phyloP scores from a whole-genome alignment of 495 filamentous ascomycete species.

The Podospora australis region DNA sequence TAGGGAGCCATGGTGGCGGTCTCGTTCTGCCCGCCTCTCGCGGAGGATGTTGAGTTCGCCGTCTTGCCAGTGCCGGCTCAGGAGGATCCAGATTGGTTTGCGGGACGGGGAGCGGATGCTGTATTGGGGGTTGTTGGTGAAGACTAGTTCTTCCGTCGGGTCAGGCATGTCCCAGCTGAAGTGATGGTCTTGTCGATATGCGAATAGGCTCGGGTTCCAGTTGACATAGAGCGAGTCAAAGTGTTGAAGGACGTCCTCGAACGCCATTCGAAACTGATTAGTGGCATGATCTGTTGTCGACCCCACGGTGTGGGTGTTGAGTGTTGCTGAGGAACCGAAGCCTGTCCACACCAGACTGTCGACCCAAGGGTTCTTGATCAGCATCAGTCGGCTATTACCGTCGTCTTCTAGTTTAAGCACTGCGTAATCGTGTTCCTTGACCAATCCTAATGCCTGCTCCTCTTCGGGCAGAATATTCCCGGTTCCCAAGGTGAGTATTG shows the following conservation, averaged over 20 bases:
- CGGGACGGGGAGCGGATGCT: slow-evolving; percentile 50
- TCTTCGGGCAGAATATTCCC: slow-evolving; percentile 67
- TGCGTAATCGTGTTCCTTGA: slow-evolving; percentile 89
- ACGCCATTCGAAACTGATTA: slow-evolving; percentile 87
- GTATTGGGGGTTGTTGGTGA: slow-evolving; percentile 80
- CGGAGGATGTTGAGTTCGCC: slow-evolving; percentile 38
- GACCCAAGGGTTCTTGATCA: slow-evolving; percentile 96
- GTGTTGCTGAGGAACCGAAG: slow-evolving; percentile 23
- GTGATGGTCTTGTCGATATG: slow-evolving; percentile 75
- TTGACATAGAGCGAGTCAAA: slow-evolving; percentile 96
- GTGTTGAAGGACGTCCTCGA: slow-evolving; percentile 76
- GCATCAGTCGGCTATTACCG: slow-evolving; percentile 50
- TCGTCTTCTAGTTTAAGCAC: slow-evolving; percentile 72
- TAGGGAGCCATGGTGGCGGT: slow-evolving; percentile 17
- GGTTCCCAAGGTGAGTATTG: slow-evolving; percentile 84
- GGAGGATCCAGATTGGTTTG: slow-evolving; percentile 72
- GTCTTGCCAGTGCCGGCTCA: slow-evolving; percentile 72
- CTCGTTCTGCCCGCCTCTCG: slow-evolving; percentile 19
- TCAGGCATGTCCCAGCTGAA: slow-evolving; percentile 75
- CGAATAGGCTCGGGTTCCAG: slow-evolving; percentile 89
- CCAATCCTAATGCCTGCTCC: slow-evolving; percentile 73
- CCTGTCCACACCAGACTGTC: slow-evolving; percentile 64
- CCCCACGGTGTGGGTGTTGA: slow-evolving; percentile 16
- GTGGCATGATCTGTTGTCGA: slow-evolving; percentile 31
- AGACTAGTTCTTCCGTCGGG: slow-evolving; percentile 53